Evolutionary conservation across 768 basidiomycete genomes (phyloP), one percentile per base, ranked within the genome.

Genomic region (Collybia sp.): DNA sequence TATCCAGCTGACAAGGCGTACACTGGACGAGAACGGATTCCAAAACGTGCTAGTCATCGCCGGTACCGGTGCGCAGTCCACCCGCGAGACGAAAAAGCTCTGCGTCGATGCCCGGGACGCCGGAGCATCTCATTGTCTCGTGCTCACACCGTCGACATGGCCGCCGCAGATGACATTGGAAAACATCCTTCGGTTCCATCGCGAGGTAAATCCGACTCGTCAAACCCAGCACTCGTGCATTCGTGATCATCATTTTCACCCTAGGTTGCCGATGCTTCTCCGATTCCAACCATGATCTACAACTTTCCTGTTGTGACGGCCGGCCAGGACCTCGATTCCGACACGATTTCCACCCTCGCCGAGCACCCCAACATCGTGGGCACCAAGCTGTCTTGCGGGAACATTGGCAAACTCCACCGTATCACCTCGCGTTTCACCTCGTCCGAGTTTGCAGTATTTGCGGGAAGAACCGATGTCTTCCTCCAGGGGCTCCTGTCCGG

Each of bases 301-400:
- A 93, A 93, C 66, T 92, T 91, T 67, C 87, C 90, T 36, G 73
- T 70, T 40, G 88, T 87, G 44, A 85, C 85, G 12, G 83, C 89
- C 1, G 89, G 91, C 12, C 77, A 87, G 49, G 87, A 94, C 59
- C 79, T 94, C 33, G 85, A 90, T 61, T 90, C 88, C 0, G 89
- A 93, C 61, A 74, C 76, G 42, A 75, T 94, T 55, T 71, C 71
- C 42, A 68, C 73, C 13, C 75, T 93, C 30, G 82, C 85, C 3
- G 63, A 75, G 38, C 89, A 91, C 59, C 86, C 86, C 5, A 92
- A 93, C 65, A 88, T 90, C 53, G 85, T 92, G 48, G 91, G 91
- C 48, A 82, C 78, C 42, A 93, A 88, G 65, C 73, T 93, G 17
- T 92, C 91, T 30, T 92, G 89, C 59, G 89, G 85, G 4, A 85